phyloP scores from a whole-genome alignment of 2,329 filamentous ascomycete species.

The Cladophialophora chaetospira region DNA sequence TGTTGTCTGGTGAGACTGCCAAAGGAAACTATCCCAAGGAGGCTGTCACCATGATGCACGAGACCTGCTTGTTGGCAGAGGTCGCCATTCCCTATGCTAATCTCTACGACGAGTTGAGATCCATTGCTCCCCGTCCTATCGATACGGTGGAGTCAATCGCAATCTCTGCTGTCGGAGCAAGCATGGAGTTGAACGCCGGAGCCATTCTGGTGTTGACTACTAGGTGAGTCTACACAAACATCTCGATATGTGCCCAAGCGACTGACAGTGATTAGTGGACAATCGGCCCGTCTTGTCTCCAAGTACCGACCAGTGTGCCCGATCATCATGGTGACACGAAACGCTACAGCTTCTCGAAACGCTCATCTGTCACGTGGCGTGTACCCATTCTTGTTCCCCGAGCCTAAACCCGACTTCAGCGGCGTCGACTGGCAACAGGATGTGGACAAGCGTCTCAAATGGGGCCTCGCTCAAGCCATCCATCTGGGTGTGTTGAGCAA shows the following conservation, averaged over 20 bases:
- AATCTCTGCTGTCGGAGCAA: conserved; percentile 94
- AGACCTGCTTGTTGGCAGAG: conserved; percentile 94
- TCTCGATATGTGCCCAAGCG: conserved; percentile 9
- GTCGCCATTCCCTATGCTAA: conserved; percentile 96
- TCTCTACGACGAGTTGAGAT: conserved; percentile 93
- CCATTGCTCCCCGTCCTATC: conserved; percentile 78
- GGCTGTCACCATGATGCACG: conserved; percentile 96
- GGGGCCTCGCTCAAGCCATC: conserved; percentile 86
- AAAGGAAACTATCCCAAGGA: conserved; percentile 94
- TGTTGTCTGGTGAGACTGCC: conserved; percentile 98
- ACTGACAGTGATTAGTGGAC: conserved; percentile 61
- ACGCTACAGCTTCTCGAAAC: conserved; percentile 78
- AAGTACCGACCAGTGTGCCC: conserved; percentile 99
- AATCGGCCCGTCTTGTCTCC: conserved; percentile 90
- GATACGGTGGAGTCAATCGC: conserved; percentile 89
- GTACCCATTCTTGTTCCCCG: conserved; percentile 93
- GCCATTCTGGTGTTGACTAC: conserved; percentile 96
- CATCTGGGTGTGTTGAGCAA: conserved; percentile 78
- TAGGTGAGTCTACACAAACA: conserved; percentile 54
- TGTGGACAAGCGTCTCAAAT: conserved; percentile 95
- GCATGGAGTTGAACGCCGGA: conserved; percentile 92
- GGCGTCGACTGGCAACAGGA: conserved; percentile 87
- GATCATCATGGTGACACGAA: conserved; percentile 98
- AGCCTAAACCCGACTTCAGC: conserved; percentile 92
- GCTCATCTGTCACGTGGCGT: conserved; percentile 96